Conservation (phyloP, 768 basidiomycete species). For the Suillus decipiens region DNA sequence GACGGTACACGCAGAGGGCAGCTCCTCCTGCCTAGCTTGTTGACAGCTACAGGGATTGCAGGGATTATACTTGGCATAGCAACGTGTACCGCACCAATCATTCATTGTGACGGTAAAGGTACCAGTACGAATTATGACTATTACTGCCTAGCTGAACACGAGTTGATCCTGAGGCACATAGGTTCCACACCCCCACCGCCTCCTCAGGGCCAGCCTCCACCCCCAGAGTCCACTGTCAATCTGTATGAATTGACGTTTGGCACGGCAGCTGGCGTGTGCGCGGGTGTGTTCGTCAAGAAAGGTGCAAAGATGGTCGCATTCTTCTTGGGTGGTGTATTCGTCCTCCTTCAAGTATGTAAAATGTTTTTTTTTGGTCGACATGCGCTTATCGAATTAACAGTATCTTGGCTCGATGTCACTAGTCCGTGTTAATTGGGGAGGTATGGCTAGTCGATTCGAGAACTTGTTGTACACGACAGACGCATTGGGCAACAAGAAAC, state of each 20-base stretch:
- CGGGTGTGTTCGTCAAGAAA: conserved; percentile 94
- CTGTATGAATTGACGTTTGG: conserved; percentile 86
- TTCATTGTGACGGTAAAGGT: conserved; percentile 58
- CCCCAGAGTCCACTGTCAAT: conserved; percentile 74
- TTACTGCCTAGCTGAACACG: conserved; percentile 11
- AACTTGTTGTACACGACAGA: conserved; percentile 68
- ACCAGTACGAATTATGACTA: not conserved
- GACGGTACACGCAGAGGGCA: conserved; percentile 11
- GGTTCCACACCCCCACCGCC: conserved; percentile 14
- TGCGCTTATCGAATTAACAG: conserved; percentile 40
- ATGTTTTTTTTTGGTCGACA: not conserved
- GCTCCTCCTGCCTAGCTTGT: conserved; percentile 18
- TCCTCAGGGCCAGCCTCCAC: conserved; percentile 35
- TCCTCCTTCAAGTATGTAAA: conserved; percentile 78
- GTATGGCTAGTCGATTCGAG: conserved; percentile 67
- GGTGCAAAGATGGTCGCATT: conserved; percentile 86
- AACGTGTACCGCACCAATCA: conserved; percentile 33
- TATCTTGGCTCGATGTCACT: conserved; percentile 76
- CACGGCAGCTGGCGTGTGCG: conserved; percentile 83
- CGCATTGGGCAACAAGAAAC: conserved; percentile 48
- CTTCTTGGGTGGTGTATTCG: conserved; percentile 86
- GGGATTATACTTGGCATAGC: conserved; percentile 49
- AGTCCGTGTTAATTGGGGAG: conserved; percentile 81
- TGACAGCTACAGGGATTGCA: conserved; percentile 37
- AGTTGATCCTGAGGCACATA: conserved; percentile 13